Conservation (phyloP, 2,329 filamentous ascomycete genomes). For the Fusarium luffae region DNA sequence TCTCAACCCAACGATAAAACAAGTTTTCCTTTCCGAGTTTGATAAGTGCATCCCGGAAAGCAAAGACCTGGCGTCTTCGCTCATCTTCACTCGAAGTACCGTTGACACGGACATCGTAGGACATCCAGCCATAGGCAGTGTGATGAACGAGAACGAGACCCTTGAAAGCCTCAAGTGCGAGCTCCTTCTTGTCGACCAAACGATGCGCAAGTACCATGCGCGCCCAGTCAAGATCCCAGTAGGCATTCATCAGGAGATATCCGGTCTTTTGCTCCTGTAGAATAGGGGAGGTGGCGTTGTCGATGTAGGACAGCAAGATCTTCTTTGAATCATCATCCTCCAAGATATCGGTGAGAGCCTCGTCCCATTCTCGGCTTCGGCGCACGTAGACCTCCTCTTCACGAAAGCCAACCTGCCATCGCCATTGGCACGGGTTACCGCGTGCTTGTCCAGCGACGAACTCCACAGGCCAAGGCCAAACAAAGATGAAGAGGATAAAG, state of each 20-base stretch:
- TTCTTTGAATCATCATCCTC: constrained; percentile 62
- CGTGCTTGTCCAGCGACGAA: constrained; percentile 72
- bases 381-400: constrained; percentile 84
- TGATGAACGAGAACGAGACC: constrained; percentile 76
- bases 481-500: constrained; percentile 73
- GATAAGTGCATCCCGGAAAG: constrained; percentile 80
- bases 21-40: constrained; percentile 85
- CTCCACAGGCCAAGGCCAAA: constrained; percentile 79
- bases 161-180: constrained; percentile 74
- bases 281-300: constrained; percentile 74
- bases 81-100: constrained; percentile 67
- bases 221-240: constrained; percentile 90
- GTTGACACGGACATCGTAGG: constrained; percentile 68
- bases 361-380: constrained; percentile 78
- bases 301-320: constrained; percentile 70
- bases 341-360: constrained; percentile 65
- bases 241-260: constrained; percentile 83
- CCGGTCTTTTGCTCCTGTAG: constrained; percentile 82
- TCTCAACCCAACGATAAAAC: constrained; percentile 93
- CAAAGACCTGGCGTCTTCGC: constrained; percentile 77
- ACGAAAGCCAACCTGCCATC: constrained; percentile 79
- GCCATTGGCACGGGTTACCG: constrained; percentile 77
- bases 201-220: constrained; percentile 80
- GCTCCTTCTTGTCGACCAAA: constrained; percentile 72
- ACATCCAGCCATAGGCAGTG: constrained; percentile 74